A percentile compares a stretch with the other conserved stretches of the same genome.
phyloP scores from a whole-genome alignment of 129 eudicot genomes.

The Saussurea involucrata region DNA sequence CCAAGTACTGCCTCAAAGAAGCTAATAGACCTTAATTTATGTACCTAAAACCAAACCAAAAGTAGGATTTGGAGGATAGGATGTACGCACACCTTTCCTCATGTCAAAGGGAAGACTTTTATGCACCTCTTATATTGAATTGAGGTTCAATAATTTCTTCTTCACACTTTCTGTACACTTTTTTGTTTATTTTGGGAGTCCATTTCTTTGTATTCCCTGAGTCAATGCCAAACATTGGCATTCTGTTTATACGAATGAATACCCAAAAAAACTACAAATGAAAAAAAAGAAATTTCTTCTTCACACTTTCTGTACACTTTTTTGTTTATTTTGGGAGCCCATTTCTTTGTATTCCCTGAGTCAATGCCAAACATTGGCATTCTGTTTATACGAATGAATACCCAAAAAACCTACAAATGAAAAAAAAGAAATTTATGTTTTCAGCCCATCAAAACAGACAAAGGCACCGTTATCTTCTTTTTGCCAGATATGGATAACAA shows the following conservation, averaged over 20 bases:
- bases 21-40: neutral
- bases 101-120: neutral
- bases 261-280: neutral
- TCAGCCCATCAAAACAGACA: neutral
- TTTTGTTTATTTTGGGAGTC: neutral
- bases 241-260: neutral
- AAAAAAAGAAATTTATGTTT: neutral
- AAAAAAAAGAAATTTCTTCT: neutral
- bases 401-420: neutral
- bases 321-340: neutral
- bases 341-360: neutral
- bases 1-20: neutral
- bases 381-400: neutral
- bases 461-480: neutral
- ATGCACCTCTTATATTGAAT: neutral
- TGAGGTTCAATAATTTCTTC: neutral
- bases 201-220: neutral
- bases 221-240: neutral
- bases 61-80: neutral
- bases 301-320: neutral
- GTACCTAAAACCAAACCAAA: neutral
- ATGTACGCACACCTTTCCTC: too few relatives aligned
- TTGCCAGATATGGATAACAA: neutral
- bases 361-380: neutral
- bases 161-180: neutral